phyloP scores from a whole-genome alignment of 345 rosid genomes.

The Eucalyptus paniculata region DNA sequence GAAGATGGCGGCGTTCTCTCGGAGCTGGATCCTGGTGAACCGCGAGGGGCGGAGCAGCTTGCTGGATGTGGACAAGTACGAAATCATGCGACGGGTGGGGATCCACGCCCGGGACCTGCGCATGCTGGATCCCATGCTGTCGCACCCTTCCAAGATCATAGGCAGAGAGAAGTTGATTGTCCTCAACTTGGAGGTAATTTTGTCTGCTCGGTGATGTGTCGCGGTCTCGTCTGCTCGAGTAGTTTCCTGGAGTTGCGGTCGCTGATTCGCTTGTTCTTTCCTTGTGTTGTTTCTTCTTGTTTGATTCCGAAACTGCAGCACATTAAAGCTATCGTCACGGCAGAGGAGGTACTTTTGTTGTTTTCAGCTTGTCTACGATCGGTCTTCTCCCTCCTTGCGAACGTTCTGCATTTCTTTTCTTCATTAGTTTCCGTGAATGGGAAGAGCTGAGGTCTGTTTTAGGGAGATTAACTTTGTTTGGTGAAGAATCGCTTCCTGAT shows the following conservation, averaged over 20 bases:
- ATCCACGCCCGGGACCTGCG: conserved; percentile 52
- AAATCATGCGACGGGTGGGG: conserved; percentile 39
- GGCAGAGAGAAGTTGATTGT: conserved; percentile 42
- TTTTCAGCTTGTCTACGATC: not conserved
- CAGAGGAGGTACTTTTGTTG: conserved; percentile 25
- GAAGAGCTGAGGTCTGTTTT: not conserved
- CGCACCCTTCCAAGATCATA: conserved; percentile 34
- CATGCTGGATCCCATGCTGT: conserved; percentile 42
- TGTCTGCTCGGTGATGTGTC: not conserved
- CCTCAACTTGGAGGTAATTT: conserved; percentile 34
- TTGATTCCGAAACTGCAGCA: conserved; percentile 12
- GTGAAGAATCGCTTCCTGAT: not conserved
- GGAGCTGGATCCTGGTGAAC: conserved; percentile 34
- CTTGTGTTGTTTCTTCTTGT: not conserved
- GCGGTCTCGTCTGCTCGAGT: not conserved
- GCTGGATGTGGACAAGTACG: conserved; percentile 40
- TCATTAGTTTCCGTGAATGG: not conserved
- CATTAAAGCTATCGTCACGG: conserved; percentile 46
- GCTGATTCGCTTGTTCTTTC: not conserved
- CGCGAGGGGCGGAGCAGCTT: conserved; percentile 10
- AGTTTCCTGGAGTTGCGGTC: not conserved
- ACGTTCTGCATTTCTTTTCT: not conserved
- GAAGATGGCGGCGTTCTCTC: conserved; percentile 25
- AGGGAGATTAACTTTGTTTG: not conserved
- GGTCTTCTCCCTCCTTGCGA: not conserved